Conservation (phyloP, 2,329 filamentous ascomycete species). For the Scytalidium lignicola region DNA sequence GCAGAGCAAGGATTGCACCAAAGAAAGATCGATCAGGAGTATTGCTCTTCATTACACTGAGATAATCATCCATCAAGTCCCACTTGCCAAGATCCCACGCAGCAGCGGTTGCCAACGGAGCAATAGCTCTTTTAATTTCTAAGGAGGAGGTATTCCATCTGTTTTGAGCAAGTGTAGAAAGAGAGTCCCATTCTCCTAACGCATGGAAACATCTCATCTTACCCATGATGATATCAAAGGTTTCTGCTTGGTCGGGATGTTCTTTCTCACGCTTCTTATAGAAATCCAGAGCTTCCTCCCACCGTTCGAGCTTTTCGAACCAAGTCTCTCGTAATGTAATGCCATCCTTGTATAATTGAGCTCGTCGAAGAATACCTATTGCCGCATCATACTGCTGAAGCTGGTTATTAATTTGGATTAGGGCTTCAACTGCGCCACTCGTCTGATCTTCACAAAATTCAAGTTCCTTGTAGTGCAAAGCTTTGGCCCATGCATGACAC, state of each 20-base stretch:
- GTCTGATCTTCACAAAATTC: constrained; percentile 98
- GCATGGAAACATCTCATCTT: constrained; percentile 99
- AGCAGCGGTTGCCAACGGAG: constrained; percentile 87
- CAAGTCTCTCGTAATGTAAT: constrained; percentile 96
- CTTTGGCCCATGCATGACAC: constrained; percentile 97
- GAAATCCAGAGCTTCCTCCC: constrained; percentile 92
- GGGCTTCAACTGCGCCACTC: constrained; percentile 86
- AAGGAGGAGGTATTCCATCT: constrained; percentile 88
- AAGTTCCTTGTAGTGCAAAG: constrained; percentile 96
- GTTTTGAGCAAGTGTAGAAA: constrained; percentile 83
- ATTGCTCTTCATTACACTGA: constrained; percentile 88
- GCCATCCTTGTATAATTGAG: constrained; percentile 86
- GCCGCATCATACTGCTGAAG: constrained; percentile 97
- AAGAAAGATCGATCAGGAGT: constrained; percentile 97
- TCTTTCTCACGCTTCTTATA: constrained; percentile 83
- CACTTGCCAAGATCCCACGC: constrained; percentile 96
- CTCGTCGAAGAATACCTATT: constrained; percentile 94
- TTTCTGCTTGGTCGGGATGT: constrained; percentile 71
- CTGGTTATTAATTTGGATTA: constrained; percentile 99
- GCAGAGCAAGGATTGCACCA: constrained; percentile 88
- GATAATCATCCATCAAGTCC: constrained; percentile 97
- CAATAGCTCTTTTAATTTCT: constrained; percentile 86
- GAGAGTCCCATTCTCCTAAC: constrained; percentile 91
- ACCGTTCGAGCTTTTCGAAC: constrained; percentile 97
- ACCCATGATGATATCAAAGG: constrained; percentile 96